A percentile compares a stretch with the other conserved stretches of the same genome.
Conservation (phyloP, 345 rosid genomes). For the Eucalyptus curtisii region DNA sequence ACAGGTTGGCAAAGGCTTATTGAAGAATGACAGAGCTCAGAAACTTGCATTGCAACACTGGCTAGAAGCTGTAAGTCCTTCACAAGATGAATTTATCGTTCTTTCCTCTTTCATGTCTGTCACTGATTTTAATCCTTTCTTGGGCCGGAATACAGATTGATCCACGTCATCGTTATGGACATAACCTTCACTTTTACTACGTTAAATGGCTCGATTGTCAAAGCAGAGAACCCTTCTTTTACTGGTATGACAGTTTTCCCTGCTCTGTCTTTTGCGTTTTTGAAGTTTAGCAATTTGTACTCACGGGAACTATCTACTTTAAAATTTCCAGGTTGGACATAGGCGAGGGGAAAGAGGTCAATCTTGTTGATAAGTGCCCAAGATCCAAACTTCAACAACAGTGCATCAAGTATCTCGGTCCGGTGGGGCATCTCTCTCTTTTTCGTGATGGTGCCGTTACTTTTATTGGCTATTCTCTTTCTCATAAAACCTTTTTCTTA, state of each 20-base stretch:
- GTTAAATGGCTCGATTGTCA: constrained; percentile 69
- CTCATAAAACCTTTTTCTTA: not conserved
- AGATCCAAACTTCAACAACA: constrained; percentile 70
- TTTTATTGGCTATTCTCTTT: not conserved
- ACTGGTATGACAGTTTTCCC: constrained; percentile 45
- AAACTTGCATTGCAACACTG: constrained; percentile 83
- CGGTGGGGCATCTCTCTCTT: constrained; percentile 27
- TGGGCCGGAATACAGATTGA: constrained; percentile 47
- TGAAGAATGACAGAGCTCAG: constrained; percentile 76
- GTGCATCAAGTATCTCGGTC: constrained; percentile 94
- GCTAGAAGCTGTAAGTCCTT: constrained; percentile 93
- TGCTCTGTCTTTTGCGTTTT: not conserved
- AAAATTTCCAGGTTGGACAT: constrained; percentile 71
- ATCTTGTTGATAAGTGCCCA: constrained; percentile 61
- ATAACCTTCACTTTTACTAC: constrained; percentile 78
- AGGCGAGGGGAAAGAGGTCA: constrained; percentile 89
- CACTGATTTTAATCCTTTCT: not conserved
- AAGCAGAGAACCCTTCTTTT: constrained; percentile 94
- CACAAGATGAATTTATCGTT: not conserved
- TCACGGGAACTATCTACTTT: not conserved
- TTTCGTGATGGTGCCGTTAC: not conserved
- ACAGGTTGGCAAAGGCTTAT: constrained; percentile 91
- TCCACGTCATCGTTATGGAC: constrained; percentile 94
- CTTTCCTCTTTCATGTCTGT: not conserved
- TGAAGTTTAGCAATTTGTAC: not conserved